A percentile compares a stretch with the other conserved stretches of the same genome.
These are phyloP conservation scores for Yamadazyma siamensis DNA, from an alignment of 1,139 yeast species.

Conservation along the genomic window DNA sequence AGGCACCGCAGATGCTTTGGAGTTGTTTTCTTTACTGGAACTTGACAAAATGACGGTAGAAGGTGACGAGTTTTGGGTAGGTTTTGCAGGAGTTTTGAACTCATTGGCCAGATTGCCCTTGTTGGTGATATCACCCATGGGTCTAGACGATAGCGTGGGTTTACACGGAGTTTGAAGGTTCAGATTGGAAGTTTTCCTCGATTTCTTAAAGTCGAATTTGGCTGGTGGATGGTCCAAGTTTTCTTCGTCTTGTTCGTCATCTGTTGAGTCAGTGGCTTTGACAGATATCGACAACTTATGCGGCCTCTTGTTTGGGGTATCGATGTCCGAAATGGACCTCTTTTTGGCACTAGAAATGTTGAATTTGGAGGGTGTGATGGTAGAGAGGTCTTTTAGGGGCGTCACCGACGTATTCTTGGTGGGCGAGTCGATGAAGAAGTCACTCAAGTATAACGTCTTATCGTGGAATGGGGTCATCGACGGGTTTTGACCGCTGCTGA, in stretches of 20 bases:
- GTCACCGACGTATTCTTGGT: conserved; percentile 19
- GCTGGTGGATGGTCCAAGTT: conserved; percentile 11
- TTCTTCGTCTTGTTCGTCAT: conserved; percentile 12
- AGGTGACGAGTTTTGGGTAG: conserved; percentile 25
- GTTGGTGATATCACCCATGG: conserved; percentile 25
- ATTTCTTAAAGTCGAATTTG: conserved; percentile 6
- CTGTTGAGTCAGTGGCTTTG: conserved; percentile 18
- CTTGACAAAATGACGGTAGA: conserved; percentile 32
- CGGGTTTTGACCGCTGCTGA: conserved; percentile 5
- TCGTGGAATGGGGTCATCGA: conserved; percentile 45
- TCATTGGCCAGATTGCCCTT: conserved; percentile 4
- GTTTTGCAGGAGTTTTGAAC: conserved; percentile 25
- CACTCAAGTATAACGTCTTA: conserved; percentile 39
- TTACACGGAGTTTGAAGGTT: conserved; percentile 32
- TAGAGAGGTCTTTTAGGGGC: conserved; percentile 34
- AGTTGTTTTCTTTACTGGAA: conserved; percentile 13
- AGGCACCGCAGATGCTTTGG: conserved; percentile 16
- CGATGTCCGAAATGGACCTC: conserved; percentile 35
- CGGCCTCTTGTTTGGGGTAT: conserved; percentile 42
- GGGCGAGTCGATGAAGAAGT: conserved; percentile 47
- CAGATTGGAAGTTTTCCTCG: conserved; percentile 4
- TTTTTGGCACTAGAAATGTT: conserved; percentile 28
- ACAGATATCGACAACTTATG: conserved; percentile 29
- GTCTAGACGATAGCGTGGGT: too few relatives aligned
- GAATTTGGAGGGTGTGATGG: conserved; percentile 46